phyloP scores from a whole-genome alignment of 176 grass and related monocot genomes.

The Carex kokanica region DNA sequence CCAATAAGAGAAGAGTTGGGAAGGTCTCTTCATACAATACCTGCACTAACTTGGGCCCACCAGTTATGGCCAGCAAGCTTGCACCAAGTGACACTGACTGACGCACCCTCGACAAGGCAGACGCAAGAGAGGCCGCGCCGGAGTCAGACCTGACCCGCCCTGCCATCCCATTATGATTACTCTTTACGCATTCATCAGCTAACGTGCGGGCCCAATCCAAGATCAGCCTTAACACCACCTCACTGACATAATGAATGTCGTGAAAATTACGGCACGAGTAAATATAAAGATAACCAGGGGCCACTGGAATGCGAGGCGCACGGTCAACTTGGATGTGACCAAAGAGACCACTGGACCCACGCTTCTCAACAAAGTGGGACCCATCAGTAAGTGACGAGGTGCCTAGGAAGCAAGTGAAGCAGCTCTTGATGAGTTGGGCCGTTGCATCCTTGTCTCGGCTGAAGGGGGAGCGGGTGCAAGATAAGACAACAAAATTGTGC shows the following conservation, averaged over 20 bases:
- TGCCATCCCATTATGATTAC: background rate
- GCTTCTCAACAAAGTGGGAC: slow-evolving; percentile 27
- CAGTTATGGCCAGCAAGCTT: slow-evolving; percentile 54
- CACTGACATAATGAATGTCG: slow-evolving; percentile 51
- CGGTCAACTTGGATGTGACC: slow-evolving; percentile 29
- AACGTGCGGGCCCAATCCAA: slow-evolving; percentile 44
- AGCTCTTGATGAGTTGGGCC: slow-evolving; percentile 66
- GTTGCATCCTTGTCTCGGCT: slow-evolving; percentile 51
- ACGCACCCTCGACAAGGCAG: slow-evolving; percentile 43
- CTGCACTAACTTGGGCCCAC: slow-evolving; percentile 53
- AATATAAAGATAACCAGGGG: slow-evolving; percentile 56
- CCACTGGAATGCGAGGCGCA: slow-evolving; percentile 23
- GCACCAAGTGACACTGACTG: slow-evolving; percentile 55
- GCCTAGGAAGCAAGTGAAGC: slow-evolving; percentile 74
- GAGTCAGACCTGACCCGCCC: slow-evolving; percentile 41
- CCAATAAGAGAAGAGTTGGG: slow-evolving; percentile 61
- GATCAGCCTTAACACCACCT: slow-evolving; percentile 58
- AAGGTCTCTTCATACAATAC: slow-evolving; percentile 58
- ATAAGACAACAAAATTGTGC: slow-evolving; percentile 64
- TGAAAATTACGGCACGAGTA: slow-evolving; percentile 50
- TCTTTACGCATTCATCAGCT: slow-evolving; percentile 44
- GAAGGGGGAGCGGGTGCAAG: slow-evolving; percentile 52
- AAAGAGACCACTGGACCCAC: slow-evolving; percentile 46
- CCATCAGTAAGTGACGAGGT: slow-evolving; percentile 28
- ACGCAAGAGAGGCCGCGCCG: slow-evolving; percentile 39